Evolutionary conservation across 768 basidiomycete species (phyloP).

Genomic region (Sarcomyxa edulis): DNA sequence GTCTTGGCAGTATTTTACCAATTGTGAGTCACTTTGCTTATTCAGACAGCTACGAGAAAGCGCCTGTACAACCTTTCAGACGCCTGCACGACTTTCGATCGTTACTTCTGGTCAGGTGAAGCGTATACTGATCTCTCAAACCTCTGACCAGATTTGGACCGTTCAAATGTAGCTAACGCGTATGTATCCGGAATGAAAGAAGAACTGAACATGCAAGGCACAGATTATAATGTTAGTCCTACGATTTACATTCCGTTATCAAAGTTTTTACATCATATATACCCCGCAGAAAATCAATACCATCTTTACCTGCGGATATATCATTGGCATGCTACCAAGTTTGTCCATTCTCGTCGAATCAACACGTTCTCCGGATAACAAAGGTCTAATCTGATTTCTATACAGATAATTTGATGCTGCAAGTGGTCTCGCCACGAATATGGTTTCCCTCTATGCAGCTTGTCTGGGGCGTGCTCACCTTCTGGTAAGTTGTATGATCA

Average conservation of each 20-base stretch:
- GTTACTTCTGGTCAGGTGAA: too few species aligned
- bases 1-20: slow-evolving; percentile 58
- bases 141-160: slow-evolving; percentile 47
- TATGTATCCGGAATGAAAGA: slow-evolving; percentile 80
- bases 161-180: slow-evolving; percentile 67
- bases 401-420: slow-evolving; percentile 61
- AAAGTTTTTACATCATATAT: slow-evolving; percentile 4
- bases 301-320: slow-evolving; percentile 71
- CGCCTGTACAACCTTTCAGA: too few species aligned
- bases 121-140: slow-evolving; percentile 3
- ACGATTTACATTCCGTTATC: slow-evolving; percentile 3
- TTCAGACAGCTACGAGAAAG: not conserved
- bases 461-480: slow-evolving; percentile 61
- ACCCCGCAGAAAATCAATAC: slow-evolving; percentile 53
- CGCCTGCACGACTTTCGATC: not conserved
- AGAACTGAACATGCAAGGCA: slow-evolving; percentile 60
- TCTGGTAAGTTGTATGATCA: slow-evolving; percentile 42
- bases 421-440: slow-evolving; percentile 55
- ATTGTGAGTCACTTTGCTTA: slow-evolving; percentile 36
- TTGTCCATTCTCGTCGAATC: slow-evolving; percentile 7
- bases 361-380: not conserved
- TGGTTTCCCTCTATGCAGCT: slow-evolving; percentile 66
- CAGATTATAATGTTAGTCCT: slow-evolving; percentile 49
- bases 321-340: slow-evolving; percentile 73
- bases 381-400: slow-evolving; percentile 5